Evolutionary conservation across 2,329 filamentous ascomycete genomes (phyloP).

Genomic region (Ophiostoma montium): DNA sequence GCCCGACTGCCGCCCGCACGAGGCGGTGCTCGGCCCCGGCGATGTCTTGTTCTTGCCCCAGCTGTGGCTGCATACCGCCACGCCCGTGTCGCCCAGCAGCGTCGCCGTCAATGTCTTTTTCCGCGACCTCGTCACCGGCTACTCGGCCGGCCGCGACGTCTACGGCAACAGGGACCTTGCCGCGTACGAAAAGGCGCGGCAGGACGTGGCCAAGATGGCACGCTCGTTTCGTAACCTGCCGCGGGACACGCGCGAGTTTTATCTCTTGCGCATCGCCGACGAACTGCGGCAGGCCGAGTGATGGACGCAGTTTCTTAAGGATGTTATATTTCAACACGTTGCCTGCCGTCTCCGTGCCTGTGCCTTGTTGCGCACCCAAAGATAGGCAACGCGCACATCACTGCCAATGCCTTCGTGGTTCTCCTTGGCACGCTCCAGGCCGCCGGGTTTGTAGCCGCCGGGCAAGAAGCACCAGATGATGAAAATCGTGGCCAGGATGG

Average conservation of each 20-base stretch:
- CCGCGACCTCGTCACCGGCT: constrained; percentile 50
- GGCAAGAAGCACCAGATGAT: constrained; percentile 32
- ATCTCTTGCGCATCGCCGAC: constrained; percentile 54
- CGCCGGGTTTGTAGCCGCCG: constrained; percentile 17
- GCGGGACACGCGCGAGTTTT: constrained; percentile 55
- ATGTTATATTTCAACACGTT: too few species aligned
- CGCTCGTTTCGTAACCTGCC: constrained; percentile 52
- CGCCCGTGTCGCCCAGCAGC: constrained; percentile 43
- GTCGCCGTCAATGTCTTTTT: constrained; percentile 89
- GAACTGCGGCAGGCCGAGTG: constrained; percentile 37
- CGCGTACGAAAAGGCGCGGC: constrained; percentile 68
- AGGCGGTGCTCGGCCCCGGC: constrained; percentile 52
- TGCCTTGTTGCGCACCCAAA: constrained; percentile 7
- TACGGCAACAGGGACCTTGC: constrained; percentile 80
- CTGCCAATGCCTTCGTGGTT: constrained; percentile 23
- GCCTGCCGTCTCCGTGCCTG: not conserved
- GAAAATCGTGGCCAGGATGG: constrained; percentile 30
- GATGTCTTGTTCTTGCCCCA: constrained; percentile 72
- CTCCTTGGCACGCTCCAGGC: constrained; percentile 26
- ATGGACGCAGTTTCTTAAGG: too few species aligned
- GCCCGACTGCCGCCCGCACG: constrained; percentile 43
- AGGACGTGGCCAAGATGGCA: constrained; percentile 53
- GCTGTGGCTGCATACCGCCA: constrained; percentile 70
- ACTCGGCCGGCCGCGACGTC: constrained; percentile 64
- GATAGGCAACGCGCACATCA: constrained; percentile 15